A percentile compares a stretch with the other conserved stretches of the same genome.
phyloP scores from a whole-genome alignment of 2,329 filamentous ascomycete species.

The Trichoderma koningii region DNA sequence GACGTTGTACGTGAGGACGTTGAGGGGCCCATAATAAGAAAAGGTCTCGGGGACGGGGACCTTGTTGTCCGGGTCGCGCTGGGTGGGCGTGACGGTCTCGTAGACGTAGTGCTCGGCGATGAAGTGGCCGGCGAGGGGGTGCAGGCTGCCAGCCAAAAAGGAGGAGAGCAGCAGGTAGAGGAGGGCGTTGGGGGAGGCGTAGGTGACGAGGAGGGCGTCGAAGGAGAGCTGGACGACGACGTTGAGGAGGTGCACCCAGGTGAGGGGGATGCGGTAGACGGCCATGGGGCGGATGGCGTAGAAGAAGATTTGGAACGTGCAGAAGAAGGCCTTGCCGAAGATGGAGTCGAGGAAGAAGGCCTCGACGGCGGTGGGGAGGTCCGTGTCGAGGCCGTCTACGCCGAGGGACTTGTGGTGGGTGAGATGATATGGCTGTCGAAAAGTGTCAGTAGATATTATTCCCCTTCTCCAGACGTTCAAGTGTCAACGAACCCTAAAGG shows the following conservation, averaged over 20 bases:
- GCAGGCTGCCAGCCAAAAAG: conserved; percentile 90
- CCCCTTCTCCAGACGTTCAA: no score
- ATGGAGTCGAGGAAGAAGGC: conserved; percentile 92
- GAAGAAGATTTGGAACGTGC: conserved; percentile 98
- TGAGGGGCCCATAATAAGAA: conserved; percentile 92
- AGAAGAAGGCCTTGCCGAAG: conserved; percentile 96
- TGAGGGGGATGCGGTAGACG: conserved; percentile 86
- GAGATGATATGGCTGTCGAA: conserved; percentile 80
- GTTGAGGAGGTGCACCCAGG: conserved; percentile 81
- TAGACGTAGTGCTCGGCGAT: conserved; percentile 97
- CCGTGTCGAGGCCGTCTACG: conserved; percentile 92
- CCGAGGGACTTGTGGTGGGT: conserved; percentile 99
- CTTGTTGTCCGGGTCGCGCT: conserved; percentile 59
- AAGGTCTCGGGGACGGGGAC: conserved; percentile 87
- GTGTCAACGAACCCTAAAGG: conserved; percentile 71
- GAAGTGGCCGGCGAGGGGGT: conserved; percentile 95
- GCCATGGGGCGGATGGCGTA: conserved; percentile 96
- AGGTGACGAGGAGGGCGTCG: conserved; percentile 67
- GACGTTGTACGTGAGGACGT: conserved; percentile 94
- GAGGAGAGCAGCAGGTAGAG: conserved; percentile 85
- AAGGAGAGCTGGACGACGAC: conserved; percentile 75
- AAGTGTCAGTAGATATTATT: background rate
- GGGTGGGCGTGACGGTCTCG: conserved; percentile 59
- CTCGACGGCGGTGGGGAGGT: conserved; percentile 89
- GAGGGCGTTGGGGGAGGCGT: conserved; percentile 64